A percentile compares a stretch with the other conserved stretches of the same genome.
Evolutionary conservation across 1,284 basidiomycete species (phyloP).

Genomic region (Gastroboletus turbinatus): DNA sequence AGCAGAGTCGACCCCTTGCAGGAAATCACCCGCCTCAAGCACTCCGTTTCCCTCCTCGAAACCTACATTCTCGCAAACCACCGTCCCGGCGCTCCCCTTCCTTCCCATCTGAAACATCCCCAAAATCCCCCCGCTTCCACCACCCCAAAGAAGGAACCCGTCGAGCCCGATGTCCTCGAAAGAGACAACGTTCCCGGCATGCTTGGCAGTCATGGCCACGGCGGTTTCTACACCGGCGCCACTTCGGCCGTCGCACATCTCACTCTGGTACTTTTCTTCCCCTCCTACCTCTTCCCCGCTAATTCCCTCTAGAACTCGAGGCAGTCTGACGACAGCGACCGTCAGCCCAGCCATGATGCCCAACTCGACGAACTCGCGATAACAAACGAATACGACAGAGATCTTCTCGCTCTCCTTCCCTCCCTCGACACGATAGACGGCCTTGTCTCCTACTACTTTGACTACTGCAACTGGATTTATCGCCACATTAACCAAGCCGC

Average conservation of each 20-base stretch:
- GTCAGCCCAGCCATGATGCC: slow-evolving; percentile 47
- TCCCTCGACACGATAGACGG: slow-evolving; percentile 64
- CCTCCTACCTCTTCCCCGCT: slow-evolving; percentile 11
- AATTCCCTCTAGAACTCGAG: slow-evolving; percentile 41
- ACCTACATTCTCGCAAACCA: slow-evolving; percentile 60
- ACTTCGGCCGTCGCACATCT: slow-evolving; percentile 70
- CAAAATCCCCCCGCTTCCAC: slow-evolving; percentile 35
- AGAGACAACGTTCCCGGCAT: slow-evolving; percentile 59
- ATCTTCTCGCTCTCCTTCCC: slow-evolving; percentile 67
- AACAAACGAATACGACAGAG: slow-evolving; percentile 60
- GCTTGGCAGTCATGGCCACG: slow-evolving; percentile 59
- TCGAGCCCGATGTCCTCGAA: slow-evolving; percentile 47
- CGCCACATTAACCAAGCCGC: slow-evolving; percentile 65
- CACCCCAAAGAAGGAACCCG: slow-evolving; percentile 52
- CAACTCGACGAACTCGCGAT: slow-evolving; percentile 42
- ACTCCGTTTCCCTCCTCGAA: slow-evolving; percentile 71
- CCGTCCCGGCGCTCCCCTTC: slow-evolving; percentile 27
- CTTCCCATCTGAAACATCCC: slow-evolving; percentile 34
- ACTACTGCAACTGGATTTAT: slow-evolving; percentile 84
- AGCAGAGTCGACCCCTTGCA: slow-evolving; percentile 65
- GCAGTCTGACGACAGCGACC: slow-evolving; percentile 52
- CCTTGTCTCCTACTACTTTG: slow-evolving; percentile 73
- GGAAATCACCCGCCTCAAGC: slow-evolving; percentile 71
- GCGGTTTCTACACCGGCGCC: slow-evolving; percentile 71
- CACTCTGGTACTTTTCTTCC: slow-evolving; percentile 46